phyloP scores from a whole-genome alignment of 1,284 basidiomycete species.

The Marasmius oreades region DNA sequence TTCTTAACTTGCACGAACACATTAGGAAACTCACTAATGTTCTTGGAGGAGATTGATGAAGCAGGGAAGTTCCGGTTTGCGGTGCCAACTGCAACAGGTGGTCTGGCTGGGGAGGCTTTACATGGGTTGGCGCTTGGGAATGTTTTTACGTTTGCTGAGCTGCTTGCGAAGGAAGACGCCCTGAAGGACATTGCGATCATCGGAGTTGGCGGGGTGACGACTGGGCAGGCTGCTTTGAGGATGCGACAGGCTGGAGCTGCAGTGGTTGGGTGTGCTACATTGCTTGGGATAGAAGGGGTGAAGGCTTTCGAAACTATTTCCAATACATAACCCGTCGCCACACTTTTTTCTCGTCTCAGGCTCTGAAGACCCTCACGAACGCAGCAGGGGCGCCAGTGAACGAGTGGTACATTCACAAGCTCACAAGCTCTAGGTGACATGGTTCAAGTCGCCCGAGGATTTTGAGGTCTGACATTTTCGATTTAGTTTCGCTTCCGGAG shows the following conservation, averaged over 20 bases:
- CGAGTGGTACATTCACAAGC: not conserved
- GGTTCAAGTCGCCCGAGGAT: not conserved
- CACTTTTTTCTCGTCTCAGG: not conserved
- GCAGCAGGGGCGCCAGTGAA: not conserved
- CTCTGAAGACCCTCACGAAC: not conserved
- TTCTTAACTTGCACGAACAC: slow-evolving; percentile 79
- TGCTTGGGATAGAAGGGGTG: slow-evolving; percentile 65
- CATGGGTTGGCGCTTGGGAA: slow-evolving; percentile 75
- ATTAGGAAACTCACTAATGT: slow-evolving; percentile 64
- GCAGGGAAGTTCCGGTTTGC: slow-evolving; percentile 36
- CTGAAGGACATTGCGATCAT: slow-evolving; percentile 56
- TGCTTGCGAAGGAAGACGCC: slow-evolving; percentile 39
- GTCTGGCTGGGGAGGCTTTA: slow-evolving; percentile 72
- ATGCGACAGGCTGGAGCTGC: slow-evolving; percentile 71
- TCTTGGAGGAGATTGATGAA: slow-evolving; percentile 44
- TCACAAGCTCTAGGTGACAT: not conserved
- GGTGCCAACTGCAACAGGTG: slow-evolving; percentile 61
- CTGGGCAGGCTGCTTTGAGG: slow-evolving; percentile 49
- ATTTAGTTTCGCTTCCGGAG: not conserved
- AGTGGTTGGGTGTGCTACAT: slow-evolving; percentile 71
- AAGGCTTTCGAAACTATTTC: slow-evolving; percentile 55
- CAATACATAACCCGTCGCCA: slow-evolving; percentile 4
- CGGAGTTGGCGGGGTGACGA: slow-evolving; percentile 77
- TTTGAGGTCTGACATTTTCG: not conserved
- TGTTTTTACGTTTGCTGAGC: slow-evolving; percentile 53